Base-by-base conservation (phyloP, 352 stramenopile genomes). In the Pythium oligandrum region DNA sequence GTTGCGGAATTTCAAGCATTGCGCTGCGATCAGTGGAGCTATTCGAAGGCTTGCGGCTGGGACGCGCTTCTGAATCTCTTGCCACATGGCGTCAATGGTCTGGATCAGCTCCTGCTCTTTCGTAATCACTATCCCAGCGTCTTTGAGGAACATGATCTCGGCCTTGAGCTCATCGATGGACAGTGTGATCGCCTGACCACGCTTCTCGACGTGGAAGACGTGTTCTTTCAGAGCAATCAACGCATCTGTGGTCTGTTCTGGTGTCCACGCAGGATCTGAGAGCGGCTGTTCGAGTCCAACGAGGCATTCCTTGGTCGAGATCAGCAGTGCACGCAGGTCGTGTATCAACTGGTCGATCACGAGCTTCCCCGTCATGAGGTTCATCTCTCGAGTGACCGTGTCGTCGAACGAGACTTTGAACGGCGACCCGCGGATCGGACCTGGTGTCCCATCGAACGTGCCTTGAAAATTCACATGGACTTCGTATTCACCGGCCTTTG, bases 391-490 rank as follows among this genome's bases (percentile, higher is more conserved):
- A 4, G 83, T 88, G 8, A 90, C 81, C 1, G 69, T 87, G 38
- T 90, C 83, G 37, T 88, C 80, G 38, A 91, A 93, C 9, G 72
- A 78, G 7, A 83, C 73, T 4, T 65, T 78, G 59, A 98, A 98
- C 7, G 95, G 93, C 17, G 88, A 96, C n/a, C 91, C 88, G 7
- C 86, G 86, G 49, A 98, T 96, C 11, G 59, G 53, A 6, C 96
- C 95, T 4, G 78, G 64, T 9, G 78, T 75, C 4, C 93, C 94
- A 45, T 88, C 77, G 59, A 98, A 98, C 9, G 91, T 98, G 0
- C 95, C 95, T 31, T 81, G 67, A 54, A 98, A 98, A n/a, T 86
- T 55, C 26, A 98, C 81, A 44, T 73, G 54, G 10, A 98, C 63
- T 11, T 74, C 68, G 61, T 97, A 98, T 34, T 88, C 75, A 26